A percentile compares a stretch with the other conserved stretches of the same genome.
phyloP scores from a whole-genome alignment of 179 eudicot species.

The Sideroxylon spinosum region DNA sequence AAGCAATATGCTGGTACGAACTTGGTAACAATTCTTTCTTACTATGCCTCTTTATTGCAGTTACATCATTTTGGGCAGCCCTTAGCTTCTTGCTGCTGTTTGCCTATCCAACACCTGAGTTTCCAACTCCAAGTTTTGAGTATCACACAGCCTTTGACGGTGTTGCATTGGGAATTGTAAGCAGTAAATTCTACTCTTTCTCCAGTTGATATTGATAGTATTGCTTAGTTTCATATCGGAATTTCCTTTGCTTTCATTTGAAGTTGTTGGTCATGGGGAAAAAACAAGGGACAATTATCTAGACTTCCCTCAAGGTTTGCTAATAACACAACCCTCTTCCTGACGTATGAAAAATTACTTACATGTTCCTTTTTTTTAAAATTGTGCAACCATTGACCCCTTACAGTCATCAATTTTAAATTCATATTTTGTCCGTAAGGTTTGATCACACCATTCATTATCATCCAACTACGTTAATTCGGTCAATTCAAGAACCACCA shows the following conservation, averaged over 20 bases:
- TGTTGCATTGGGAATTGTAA: slow-evolving; percentile 96
- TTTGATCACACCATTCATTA: no score
- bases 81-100: slow-evolving; percentile 80
- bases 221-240: background rate
- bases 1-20: background rate
- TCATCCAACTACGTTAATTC: no score
- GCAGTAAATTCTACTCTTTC: slow-evolving; percentile 22
- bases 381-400: no score
- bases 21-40: background rate
- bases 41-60: slow-evolving; percentile 38
- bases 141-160: slow-evolving; percentile 85
- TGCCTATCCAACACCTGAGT: slow-evolving; percentile 95
- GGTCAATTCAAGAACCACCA: no score
- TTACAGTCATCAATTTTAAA: no score
- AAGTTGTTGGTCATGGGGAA: background rate
- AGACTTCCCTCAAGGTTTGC: no score
- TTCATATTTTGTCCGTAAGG: no score
- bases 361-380: no score
- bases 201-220: background rate
- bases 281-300: no score
- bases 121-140: slow-evolving; percentile 97
- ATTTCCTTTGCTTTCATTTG: background rate
- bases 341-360: no score
- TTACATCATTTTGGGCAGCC: slow-evolving; percentile 81
- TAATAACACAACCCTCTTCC: no score